phyloP scores from a whole-genome alignment of 768 basidiomycete genomes.

The Dioszegia hungarica region DNA sequence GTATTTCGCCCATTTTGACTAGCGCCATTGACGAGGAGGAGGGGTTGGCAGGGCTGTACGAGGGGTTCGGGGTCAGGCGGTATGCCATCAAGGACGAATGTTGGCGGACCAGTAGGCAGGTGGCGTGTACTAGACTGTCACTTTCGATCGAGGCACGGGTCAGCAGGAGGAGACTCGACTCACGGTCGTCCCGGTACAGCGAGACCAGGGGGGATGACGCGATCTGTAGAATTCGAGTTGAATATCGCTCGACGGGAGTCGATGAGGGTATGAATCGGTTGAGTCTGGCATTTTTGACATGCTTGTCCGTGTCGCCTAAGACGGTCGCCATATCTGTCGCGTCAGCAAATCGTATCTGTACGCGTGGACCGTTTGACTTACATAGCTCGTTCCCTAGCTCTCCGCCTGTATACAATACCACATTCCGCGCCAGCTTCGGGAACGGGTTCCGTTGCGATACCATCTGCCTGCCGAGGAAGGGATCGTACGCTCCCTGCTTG shows the following conservation, averaged over 20 bases:
- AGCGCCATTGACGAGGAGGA: slow-evolving; percentile 1
- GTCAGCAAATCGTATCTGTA: too few species aligned
- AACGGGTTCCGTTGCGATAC: slow-evolving; percentile 7
- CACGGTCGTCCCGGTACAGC: slow-evolving; percentile 18
- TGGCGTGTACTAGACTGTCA: slow-evolving; percentile 18
- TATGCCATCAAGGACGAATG: slow-evolving; percentile 23
- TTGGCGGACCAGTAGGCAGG: slow-evolving; percentile 18
- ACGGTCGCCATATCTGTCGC: not conserved
- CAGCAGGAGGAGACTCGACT: not conserved
- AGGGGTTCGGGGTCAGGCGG: slow-evolving; percentile 24
- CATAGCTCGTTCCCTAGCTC: slow-evolving; percentile 1
- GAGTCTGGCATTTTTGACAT: not conserved
- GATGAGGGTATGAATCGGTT: not conserved
- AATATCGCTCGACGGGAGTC: slow-evolving; percentile 16
- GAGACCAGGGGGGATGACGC: slow-evolving; percentile 22
- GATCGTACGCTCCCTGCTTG: not conserved
- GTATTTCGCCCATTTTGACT: slow-evolving; percentile 8
- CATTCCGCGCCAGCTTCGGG: slow-evolving; percentile 14
- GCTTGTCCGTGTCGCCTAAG: not conserved
- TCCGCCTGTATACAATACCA: slow-evolving; percentile 5
- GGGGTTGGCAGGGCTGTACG: slow-evolving; percentile 9
- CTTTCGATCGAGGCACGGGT: not conserved
- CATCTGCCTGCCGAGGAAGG: slow-evolving; percentile 14
- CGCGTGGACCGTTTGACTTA: slow-evolving; percentile 17
- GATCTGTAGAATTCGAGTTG: slow-evolving; percentile 29